Percentiles rank a stretch among this genome's conserved stretches.
Conservation (phyloP, 345 rosid genomes). For the Aquilaria sinensis region DNA sequence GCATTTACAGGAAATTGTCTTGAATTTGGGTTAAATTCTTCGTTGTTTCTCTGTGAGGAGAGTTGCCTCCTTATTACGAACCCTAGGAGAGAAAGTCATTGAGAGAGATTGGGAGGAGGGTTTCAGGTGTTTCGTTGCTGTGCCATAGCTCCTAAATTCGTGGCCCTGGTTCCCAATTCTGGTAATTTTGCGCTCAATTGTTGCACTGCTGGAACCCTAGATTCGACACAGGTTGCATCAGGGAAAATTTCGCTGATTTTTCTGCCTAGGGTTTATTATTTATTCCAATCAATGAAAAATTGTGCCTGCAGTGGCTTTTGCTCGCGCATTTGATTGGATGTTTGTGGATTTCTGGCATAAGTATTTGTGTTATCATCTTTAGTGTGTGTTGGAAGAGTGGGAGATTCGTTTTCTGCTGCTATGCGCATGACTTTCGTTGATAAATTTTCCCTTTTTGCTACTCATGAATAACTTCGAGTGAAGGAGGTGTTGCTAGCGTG, state of each 20-base stretch:
- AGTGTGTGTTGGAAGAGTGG: slow-evolving; percentile 14
- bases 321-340: slow-evolving; percentile 12
- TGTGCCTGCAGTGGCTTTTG: not conserved
- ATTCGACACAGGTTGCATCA: slow-evolving; percentile 17
- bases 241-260: slow-evolving; percentile 13
- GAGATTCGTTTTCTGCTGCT: slow-evolving; percentile 2
- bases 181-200: slow-evolving; percentile 22
- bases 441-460: slow-evolving; percentile 3
- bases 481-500: not conserved
- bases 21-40: slow-evolving; percentile 18
- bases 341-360: slow-evolving; percentile 11
- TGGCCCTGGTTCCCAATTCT: slow-evolving; percentile 24
- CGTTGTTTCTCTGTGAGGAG: slow-evolving; percentile 13
- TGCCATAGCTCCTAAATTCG: slow-evolving; percentile 34
- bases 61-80: slow-evolving; percentile 18
- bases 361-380: slow-evolving; percentile 10
- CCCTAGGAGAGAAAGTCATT: slow-evolving; percentile 47
- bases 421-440: not conserved
- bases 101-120: slow-evolving; percentile 6
- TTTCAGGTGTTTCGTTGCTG: slow-evolving; percentile 17
- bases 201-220: slow-evolving; percentile 34
- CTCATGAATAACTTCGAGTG: slow-evolving; percentile 17
- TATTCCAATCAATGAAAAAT: slow-evolving; percentile 4
- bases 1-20: slow-evolving; percentile 14
- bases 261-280: slow-evolving; percentile 12